These are phyloP conservation scores for Aspergillus fijiensis DNA, from an alignment of 2,329 filamentous ascomycete species.

Conservation along the genomic window DNA sequence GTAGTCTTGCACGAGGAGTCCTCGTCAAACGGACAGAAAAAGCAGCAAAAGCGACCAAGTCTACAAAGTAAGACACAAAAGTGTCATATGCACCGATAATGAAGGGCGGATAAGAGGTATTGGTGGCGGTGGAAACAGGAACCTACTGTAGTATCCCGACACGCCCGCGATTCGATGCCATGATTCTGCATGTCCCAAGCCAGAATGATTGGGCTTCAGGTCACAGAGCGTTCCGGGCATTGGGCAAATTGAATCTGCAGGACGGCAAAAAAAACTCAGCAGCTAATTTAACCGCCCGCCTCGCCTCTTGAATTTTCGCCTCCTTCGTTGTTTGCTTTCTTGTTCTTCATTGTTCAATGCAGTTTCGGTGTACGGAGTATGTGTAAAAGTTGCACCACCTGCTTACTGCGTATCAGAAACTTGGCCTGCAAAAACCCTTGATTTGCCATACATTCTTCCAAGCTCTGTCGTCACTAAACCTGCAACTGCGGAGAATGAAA, in stretches of 20 bases:
- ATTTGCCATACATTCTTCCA: no score
- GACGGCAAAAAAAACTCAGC: conserved; percentile 17
- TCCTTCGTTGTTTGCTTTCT: conserved; percentile 4
- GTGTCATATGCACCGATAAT: background rate
- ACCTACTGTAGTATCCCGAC: background rate
- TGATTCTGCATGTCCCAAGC: background rate
- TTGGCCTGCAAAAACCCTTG: no score
- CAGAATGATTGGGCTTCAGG: background rate
- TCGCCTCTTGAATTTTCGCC: conserved; percentile 3
- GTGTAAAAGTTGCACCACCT: no score
- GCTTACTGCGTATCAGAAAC: no score
- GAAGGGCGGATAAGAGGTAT: background rate
- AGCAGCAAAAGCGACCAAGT: background rate
- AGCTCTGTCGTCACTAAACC: no score
- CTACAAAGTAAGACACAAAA: no score
- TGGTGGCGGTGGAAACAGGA: background rate
- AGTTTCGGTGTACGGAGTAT: no score
- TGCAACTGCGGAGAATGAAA: background rate
- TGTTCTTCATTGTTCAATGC: no score
- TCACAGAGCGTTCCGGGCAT: background rate
- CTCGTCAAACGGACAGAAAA: background rate
- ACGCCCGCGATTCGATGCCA: no score
- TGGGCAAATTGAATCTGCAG: conserved; percentile 8
- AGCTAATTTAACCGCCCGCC: conserved; percentile 3
- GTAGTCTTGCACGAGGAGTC: background rate